Evolutionary conservation across 2,329 filamentous ascomycete genomes (phyloP).

Genomic region (Arthroderma uncinatum): DNA sequence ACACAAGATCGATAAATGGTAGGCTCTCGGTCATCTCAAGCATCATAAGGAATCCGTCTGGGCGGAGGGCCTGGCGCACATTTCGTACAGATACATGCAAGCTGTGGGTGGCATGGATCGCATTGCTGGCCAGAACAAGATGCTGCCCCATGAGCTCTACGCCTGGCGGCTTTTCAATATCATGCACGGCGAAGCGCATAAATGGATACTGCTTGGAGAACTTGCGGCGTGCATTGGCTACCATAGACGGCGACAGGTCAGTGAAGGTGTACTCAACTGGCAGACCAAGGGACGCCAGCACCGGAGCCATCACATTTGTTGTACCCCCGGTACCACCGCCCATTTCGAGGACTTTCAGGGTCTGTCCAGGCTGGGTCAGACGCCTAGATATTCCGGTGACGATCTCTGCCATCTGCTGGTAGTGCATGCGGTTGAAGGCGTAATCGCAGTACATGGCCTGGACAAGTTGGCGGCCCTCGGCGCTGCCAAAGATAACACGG

Average conservation of each 20-base stretch:
- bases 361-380: no score
- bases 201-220: conserved; percentile 22
- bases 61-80: conserved; percentile 18
- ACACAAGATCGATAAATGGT: conserved; percentile 27
- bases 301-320: conserved; percentile 22
- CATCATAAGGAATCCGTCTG: conserved; percentile 23
- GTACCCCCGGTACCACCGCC: conserved; percentile 32
- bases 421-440: no score
- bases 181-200: conserved; percentile 23
- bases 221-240: conserved; percentile 24
- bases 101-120: conserved; percentile 24
- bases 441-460: no score
- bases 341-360: conserved; percentile 24
- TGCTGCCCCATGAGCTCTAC: conserved; percentile 15
- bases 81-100: conserved; percentile 15
- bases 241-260: conserved; percentile 28
- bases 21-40: conserved; percentile 23
- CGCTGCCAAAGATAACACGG: no score
- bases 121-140: conserved; percentile 23
- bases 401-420: no score
- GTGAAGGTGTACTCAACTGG: conserved; percentile 31
- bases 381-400: no score
- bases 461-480: no score
- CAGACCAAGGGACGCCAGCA: conserved; percentile 20
- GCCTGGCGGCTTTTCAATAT: conserved; percentile 24